phyloP scores from a whole-genome alignment of 164 flowering plant genomes.

The Euptelea pleiosperma region DNA sequence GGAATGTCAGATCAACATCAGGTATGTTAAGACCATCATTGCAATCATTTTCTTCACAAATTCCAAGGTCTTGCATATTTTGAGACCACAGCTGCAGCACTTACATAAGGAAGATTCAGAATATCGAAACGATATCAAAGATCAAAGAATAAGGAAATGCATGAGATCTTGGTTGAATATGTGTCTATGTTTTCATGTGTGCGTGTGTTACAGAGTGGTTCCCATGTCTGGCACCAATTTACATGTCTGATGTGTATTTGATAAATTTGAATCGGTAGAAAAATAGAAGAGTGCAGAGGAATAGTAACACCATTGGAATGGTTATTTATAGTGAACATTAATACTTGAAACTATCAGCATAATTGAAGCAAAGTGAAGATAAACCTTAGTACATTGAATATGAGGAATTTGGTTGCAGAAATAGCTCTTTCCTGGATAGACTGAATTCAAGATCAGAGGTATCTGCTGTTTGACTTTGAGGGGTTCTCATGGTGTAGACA shows the following conservation, averaged over 20 bases:
- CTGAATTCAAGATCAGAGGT: neutral
- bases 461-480: too few relatives aligned
- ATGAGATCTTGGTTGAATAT: neutral
- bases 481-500: too few relatives aligned
- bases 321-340: neutral
- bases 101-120: neutral
- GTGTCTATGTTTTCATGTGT: neutral
- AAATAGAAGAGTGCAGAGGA: neutral
- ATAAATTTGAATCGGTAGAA: too few relatives aligned
- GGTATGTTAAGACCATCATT: constrained; percentile 62
- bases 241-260: neutral
- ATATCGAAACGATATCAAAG: neutral
- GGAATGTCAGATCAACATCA: constrained; percentile 70
- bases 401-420: neutral
- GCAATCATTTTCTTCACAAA: constrained; percentile 50
- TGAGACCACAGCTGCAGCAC: constrained; percentile 67
- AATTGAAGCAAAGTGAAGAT: neutral
- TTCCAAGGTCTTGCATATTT: constrained; percentile 77
- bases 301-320: neutral
- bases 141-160: neutral
- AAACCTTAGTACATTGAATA: neutral
- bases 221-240: neutral
- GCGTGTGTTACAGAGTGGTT: too few relatives aligned
- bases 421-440: neutral
- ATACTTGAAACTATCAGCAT: neutral